Evolutionary conservation across 495 filamentous ascomycete genomes (phyloP), one percentile per base, ranked within the genome.

Genomic region (Evernia prunastri): DNA sequence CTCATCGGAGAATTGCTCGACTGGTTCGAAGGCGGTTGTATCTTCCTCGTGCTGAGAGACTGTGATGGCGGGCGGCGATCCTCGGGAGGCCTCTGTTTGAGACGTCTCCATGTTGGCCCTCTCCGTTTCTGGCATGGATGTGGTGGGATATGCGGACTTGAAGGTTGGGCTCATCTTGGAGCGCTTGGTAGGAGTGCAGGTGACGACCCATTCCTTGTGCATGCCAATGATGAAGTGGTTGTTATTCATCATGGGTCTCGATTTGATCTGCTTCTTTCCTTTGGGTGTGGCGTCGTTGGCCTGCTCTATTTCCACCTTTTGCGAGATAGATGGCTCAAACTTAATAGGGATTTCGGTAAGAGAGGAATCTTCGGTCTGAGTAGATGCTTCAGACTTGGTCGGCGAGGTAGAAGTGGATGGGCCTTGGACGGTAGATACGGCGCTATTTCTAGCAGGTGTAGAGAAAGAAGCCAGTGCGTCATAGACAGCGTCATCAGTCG

Each of bases 171-270:
- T 54, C 51, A 33, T 33, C 29, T 20, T 54, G 6, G 51, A 54
- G 29, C 29, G 51, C 51, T 54, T 54, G 27, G 29, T 54, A 33
- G 51, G 51, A 33, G 51, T 54, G 51, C 51, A 54, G 29, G 51
- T 54, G 51, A 54, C 12, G 29, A 54, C 51, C 51, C 27, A 31
- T 54, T 54, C 51, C 20, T 54, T 54, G 51, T 54, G 51, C 51
- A 54, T 54, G 33, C 51, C 51, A 12, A 54, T 33, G 51, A 54
- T 54, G 8, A 54, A 54, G 5, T 54, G 51, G 12, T 54, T 54
- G 51, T 54, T 31, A 17, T 54, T 54, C 15, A 33, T 54, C 27
- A 35, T 54, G 51, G 51, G 4, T 29, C 18, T 35, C 27, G 51
- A 54, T 54, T 29, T 54, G 8, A 5, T 33, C 10, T 54, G 27